Percentiles rank a stretch among this genome's conserved stretches.
Evolutionary conservation across 768 basidiomycete species (phyloP).

Genomic region (Pisolithus microcarpus): DNA sequence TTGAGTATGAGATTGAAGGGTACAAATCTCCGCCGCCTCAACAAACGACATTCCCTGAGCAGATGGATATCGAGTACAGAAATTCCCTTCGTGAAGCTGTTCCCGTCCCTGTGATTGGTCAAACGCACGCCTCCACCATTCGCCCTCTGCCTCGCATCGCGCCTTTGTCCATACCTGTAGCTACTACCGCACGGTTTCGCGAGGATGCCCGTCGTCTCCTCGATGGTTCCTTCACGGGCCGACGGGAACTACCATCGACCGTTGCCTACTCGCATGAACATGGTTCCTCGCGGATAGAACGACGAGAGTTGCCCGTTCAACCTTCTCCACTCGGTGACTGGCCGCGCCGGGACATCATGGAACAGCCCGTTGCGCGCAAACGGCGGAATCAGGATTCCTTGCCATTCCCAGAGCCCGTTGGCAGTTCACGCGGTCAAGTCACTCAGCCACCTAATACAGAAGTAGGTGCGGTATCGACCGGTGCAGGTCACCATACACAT

Average conservation of each 20-base stretch:
- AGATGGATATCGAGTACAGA: conserved; percentile 11
- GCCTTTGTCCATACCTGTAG: conserved; percentile 9
- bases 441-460: neutral
- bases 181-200: conserved; percentile 6
- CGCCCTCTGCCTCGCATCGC: conserved; percentile 9
- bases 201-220: conserved; percentile 7
- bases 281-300: conserved; percentile 13
- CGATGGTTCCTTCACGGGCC: conserved; percentile 5
- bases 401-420: neutral
- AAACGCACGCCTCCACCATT: neutral
- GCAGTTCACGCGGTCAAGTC: neutral
- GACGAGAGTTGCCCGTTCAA: conserved; percentile 7
- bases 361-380: conserved; percentile 15
- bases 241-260: conserved; percentile 16
- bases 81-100: conserved; percentile 19
- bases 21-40: conserved; percentile 22
- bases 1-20: conserved; percentile 44
- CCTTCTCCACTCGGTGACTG: conserved; percentile 45
- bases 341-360: conserved; percentile 40
- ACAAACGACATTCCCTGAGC: conserved; percentile 11
- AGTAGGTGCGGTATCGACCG: neutral
- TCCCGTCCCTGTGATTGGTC: conserved; percentile 10
- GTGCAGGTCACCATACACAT: neutral
- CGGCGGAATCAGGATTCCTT: neutral
- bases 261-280: conserved; percentile 28